These are phyloP conservation scores for Mycena indigotica DNA, from an alignment of 768 basidiomycete genomes.

Conservation along the genomic window DNA sequence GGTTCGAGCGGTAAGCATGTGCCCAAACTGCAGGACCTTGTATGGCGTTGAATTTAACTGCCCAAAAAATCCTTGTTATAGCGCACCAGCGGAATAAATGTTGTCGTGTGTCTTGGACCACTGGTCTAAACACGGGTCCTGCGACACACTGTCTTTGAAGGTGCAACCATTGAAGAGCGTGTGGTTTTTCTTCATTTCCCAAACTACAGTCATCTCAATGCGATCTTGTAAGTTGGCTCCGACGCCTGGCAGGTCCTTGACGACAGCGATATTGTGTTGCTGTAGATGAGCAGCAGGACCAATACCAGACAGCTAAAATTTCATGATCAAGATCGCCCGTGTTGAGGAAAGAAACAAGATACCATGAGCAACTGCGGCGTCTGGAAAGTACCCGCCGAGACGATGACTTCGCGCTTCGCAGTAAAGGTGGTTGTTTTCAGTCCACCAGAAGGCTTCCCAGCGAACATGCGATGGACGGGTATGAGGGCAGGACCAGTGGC, in stretches of 20 bases:
- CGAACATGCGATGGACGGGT: conserved; percentile 7
- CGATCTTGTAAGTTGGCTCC: conserved; percentile 44
- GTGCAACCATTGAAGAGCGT: conserved; percentile 14
- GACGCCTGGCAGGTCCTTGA: conserved; percentile 15
- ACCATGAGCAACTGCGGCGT: conserved; percentile 22
- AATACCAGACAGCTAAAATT: conserved; percentile 31
- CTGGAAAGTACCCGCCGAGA: conserved; percentile 28
- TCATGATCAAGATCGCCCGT: not conserved
- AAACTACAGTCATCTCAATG: conserved; percentile 13
- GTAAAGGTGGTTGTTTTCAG: conserved; percentile 2
- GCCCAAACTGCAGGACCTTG: conserved; percentile 1
- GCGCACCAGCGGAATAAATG: conserved; percentile 10
- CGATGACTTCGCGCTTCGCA: conserved; percentile 40
- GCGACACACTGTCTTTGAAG: not conserved
- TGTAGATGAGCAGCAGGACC: conserved; percentile 13
- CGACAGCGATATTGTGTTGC: conserved; percentile 1
- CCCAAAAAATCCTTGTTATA: not conserved
- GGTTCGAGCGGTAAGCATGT: conserved; percentile 5
- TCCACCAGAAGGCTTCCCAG: conserved; percentile 7
- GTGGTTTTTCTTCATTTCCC: conserved; percentile 15
- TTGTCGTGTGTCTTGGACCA: conserved; percentile 9
- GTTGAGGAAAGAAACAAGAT: not conserved
- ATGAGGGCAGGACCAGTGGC: conserved; percentile 7
- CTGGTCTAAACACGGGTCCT: conserved; percentile 9
- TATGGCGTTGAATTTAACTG: not conserved